Percentiles rank a stretch among this genome's conserved stretches.
Conservation (phyloP, 768 basidiomycete genomes). For the Collybia sp. region DNA sequence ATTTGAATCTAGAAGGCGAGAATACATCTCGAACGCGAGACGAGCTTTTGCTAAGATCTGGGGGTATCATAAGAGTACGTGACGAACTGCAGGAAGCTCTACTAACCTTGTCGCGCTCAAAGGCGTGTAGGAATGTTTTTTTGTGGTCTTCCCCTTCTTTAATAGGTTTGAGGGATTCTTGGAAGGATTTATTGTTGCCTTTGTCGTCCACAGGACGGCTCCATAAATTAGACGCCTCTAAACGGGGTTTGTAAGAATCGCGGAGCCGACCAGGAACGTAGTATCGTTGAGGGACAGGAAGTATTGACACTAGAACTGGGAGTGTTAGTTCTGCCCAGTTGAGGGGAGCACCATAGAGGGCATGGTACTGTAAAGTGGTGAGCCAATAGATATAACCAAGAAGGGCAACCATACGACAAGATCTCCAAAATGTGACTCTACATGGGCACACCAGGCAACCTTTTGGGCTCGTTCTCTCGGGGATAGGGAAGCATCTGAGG, state of each 20-base stretch:
- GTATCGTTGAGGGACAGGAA: slow-evolving; percentile 67
- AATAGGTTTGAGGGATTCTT: slow-evolving; percentile 19
- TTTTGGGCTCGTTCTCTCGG: slow-evolving; percentile 45
- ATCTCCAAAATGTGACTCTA: slow-evolving; percentile 63
- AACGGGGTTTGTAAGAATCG: slow-evolving; percentile 45
- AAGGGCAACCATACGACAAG: slow-evolving; percentile 50
- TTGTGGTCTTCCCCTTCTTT: slow-evolving; percentile 24
- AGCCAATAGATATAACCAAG: slow-evolving; percentile 1
- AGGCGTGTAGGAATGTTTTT: slow-evolving; percentile 44
- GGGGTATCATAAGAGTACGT: background rate
- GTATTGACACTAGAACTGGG: slow-evolving; percentile 48
- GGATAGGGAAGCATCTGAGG: slow-evolving; percentile 46
- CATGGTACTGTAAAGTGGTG: slow-evolving; percentile 44
- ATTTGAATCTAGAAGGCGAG: slow-evolving; percentile 45
- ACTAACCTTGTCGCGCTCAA: slow-evolving; percentile 61
- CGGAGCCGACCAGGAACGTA: slow-evolving; percentile 67
- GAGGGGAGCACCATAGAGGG: slow-evolving; percentile 52
- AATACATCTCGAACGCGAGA: slow-evolving; percentile 51
- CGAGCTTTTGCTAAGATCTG: slow-evolving; percentile 61
- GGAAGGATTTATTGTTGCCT: slow-evolving; percentile 39
- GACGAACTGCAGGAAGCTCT: background rate
- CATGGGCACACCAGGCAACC: slow-evolving; percentile 61
- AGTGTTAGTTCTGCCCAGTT: slow-evolving; percentile 62
- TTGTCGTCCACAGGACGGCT: slow-evolving; percentile 34
- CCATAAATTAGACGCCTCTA: slow-evolving; percentile 68